These are phyloP conservation scores for Ophiostoma perfectum DNA, from an alignment of 2,329 filamentous ascomycete species.

Conservation along the genomic window DNA sequence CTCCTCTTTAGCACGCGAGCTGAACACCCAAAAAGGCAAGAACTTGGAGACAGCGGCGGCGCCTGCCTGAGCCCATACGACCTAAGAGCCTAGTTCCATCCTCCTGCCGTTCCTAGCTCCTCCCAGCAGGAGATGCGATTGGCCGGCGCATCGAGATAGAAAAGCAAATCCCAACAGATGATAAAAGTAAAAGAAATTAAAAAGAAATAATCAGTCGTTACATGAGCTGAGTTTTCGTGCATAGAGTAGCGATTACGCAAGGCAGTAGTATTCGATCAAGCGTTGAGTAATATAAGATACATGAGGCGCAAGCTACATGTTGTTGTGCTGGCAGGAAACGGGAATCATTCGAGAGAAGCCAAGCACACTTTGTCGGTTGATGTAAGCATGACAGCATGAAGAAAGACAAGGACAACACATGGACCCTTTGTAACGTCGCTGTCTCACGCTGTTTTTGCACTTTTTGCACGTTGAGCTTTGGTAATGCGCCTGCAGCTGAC, in stretches of 20 bases:
- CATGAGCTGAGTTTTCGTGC: no score
- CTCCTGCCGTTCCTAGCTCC: background rate
- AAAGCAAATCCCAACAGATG: background rate
- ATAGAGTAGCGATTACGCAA: no score
- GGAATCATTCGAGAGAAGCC: no score
- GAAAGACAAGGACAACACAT: background rate
- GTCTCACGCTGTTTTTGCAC: background rate
- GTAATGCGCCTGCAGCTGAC: no score
- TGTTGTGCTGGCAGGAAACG: background rate
- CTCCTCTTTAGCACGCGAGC: background rate
- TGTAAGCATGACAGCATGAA: background rate
- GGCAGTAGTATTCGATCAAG: no score
- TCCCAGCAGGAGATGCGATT: background rate
- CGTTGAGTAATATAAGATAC: background rate
- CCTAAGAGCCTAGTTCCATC: background rate
- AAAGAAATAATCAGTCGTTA: background rate
- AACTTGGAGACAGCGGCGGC: background rate
- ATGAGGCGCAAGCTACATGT: background rate
- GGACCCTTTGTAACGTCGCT: slow-evolving; percentile 5
- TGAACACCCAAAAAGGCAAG: background rate
- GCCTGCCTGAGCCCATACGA: background rate
- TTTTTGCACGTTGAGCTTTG: background rate
- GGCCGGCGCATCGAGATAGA: background rate
- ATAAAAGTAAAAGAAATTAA: background rate
- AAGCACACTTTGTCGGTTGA: no score